These are phyloP conservation scores for Phoma sp. DNA, from an alignment of 2,329 filamentous ascomycete species.

Conservation along the genomic window DNA sequence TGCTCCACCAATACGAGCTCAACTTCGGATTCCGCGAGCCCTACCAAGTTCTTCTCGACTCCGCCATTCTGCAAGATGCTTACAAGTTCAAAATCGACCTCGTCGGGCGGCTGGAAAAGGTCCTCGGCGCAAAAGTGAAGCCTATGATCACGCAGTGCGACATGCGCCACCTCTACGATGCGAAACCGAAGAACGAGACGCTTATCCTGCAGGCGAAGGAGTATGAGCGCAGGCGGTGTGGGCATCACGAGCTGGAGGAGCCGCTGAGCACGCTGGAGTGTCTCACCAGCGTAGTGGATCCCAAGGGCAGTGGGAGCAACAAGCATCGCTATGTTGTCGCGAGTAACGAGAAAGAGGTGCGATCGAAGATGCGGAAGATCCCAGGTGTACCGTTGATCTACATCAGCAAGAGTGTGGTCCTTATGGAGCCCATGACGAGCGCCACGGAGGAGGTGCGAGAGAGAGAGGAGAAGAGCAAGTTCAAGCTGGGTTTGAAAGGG, in stretches of 20 bases:
- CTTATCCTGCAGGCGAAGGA: conserved; percentile 77
- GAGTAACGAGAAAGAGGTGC: conserved; percentile 70
- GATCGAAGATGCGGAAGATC: conserved; percentile 68
- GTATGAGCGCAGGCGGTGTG: conserved; percentile 77
- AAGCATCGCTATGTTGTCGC: conserved; percentile 82
- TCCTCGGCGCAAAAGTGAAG: conserved; percentile 86
- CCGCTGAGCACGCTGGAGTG: conserved; percentile 75
- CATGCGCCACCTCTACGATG: conserved; percentile 77
- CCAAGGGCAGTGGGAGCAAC: conserved; percentile 73
- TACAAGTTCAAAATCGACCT: conserved; percentile 86
- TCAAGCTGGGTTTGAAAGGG: conserved; percentile 69
- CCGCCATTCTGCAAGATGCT: conserved; percentile 81
- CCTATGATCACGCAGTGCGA: conserved; percentile 84
- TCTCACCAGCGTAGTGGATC: conserved; percentile 75
- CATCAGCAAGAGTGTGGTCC: conserved; percentile 79
- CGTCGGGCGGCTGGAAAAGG: conserved; percentile 75
- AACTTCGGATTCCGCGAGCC: conserved; percentile 91
- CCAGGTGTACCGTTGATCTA: conserved; percentile 79
- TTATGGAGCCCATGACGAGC: conserved; percentile 76
- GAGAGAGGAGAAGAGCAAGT: conserved; percentile 75
- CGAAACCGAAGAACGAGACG: conserved; percentile 59
- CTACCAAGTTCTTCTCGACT: conserved; percentile 81
- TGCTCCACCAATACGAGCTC: conserved; percentile 90
- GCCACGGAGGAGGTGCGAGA: conserved; percentile 68
- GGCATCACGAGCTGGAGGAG: conserved; percentile 75